Percentiles rank a stretch among this genome's conserved stretches.
These are phyloP conservation scores for Musa acuminata DNA, from an alignment of 176 grass and related monocot genomes.

Conservation along the genomic window DNA sequence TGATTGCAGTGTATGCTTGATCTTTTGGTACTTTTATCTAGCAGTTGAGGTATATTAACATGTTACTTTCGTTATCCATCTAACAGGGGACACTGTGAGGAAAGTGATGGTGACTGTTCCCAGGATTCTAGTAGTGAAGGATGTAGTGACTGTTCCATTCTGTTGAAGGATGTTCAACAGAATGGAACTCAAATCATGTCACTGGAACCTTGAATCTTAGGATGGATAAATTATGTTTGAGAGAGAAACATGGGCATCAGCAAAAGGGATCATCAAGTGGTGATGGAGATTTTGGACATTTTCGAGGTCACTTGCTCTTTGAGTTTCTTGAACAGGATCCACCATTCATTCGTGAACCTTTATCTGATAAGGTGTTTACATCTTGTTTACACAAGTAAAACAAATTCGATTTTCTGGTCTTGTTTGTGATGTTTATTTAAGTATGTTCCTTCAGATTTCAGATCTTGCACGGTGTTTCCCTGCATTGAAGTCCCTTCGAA, in stretches of 20 bases:
- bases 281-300: slow-evolving; percentile 28
- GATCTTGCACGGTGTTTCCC: slow-evolving; percentile 41
- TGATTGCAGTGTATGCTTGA: no score
- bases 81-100: no score
- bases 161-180: slow-evolving; percentile 20
- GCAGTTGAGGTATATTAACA: no score
- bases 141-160: slow-evolving; percentile 37
- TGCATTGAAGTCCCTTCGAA: slow-evolving; percentile 40
- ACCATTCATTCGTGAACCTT: slow-evolving; percentile 44
- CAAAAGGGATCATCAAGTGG: slow-evolving; percentile 34
- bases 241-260: slow-evolving; percentile 9
- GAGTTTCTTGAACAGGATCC: slow-evolving; percentile 56
- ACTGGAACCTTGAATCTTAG: neutral
- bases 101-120: slow-evolving; percentile 40
- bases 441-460: slow-evolving; percentile 26
- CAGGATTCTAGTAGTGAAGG: slow-evolving; percentile 32
- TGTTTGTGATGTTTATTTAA: slow-evolving; percentile 12
- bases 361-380: slow-evolving; percentile 49
- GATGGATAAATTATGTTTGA: slow-evolving; percentile 15
- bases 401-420: neutral
- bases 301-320: slow-evolving; percentile 37
- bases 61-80: no score
- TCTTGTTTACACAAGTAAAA: neutral
- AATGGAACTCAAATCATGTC: slow-evolving; percentile 12
- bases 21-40: no score